These are phyloP conservation scores for Barnettozyma pratensis DNA, from an alignment of 805 yeast genomes.

Conservation along the genomic window DNA sequence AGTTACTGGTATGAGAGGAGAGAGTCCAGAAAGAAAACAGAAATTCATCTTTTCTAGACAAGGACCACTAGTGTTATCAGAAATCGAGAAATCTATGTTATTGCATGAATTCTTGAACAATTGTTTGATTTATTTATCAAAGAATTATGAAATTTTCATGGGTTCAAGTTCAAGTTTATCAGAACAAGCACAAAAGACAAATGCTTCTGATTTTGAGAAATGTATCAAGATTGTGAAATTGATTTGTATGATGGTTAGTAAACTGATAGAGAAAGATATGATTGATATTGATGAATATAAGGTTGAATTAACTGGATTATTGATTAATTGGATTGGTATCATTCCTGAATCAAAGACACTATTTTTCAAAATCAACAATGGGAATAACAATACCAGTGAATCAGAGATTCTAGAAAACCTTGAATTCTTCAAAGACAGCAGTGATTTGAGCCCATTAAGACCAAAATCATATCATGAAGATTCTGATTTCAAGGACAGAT, in stretches of 20 bases:
- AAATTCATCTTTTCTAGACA: slow-evolving; percentile 45
- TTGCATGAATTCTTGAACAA: slow-evolving; percentile 66
- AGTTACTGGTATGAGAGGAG: slow-evolving; percentile 52
- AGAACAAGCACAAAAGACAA: slow-evolving; percentile 12
- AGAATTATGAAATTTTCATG: slow-evolving; percentile 24
- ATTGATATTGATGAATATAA: slow-evolving; percentile 47
- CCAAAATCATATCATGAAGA: not conserved
- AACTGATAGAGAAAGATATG: slow-evolving; percentile 40
- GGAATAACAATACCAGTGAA: slow-evolving; percentile 2
- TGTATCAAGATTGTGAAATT: slow-evolving; percentile 41
- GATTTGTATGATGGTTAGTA: slow-evolving; percentile 59
- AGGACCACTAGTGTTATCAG: slow-evolving; percentile 50
- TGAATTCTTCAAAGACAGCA: not conserved
- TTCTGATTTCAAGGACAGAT: not conserved
- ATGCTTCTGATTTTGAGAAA: slow-evolving; percentile 22
- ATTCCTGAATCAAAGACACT: slow-evolving; percentile 59
- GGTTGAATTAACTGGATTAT: slow-evolving; percentile 53
- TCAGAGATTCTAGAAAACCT: slow-evolving; percentile 1
- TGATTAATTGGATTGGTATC: slow-evolving; percentile 61
- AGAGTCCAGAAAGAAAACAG: slow-evolving; percentile 14
- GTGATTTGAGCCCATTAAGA: not conserved
- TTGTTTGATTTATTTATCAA: slow-evolving; percentile 39
- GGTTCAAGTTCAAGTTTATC: not conserved
- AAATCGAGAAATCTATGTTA: slow-evolving; percentile 59
- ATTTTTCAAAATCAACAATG: slow-evolving; percentile 36